These are phyloP conservation scores for Bruguiera gymnorhiza DNA, from an alignment of 345 rosid species.

Conservation along the genomic window DNA sequence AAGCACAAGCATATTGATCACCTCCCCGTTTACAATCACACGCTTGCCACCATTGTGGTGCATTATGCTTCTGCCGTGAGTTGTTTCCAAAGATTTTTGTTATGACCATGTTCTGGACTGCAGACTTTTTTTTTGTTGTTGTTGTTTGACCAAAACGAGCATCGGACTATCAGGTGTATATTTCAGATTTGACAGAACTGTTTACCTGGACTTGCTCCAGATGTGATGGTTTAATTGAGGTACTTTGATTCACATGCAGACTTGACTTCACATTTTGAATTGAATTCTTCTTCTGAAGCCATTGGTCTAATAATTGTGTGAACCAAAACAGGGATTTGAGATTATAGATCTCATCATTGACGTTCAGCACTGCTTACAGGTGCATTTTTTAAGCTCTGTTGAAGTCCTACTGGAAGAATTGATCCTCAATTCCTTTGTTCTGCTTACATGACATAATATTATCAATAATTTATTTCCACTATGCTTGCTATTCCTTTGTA, in stretches of 20 bases:
- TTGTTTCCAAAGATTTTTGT: not conserved
- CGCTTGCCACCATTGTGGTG: slow-evolving; percentile 72
- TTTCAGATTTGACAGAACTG: slow-evolving; percentile 74
- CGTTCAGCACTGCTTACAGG: slow-evolving; percentile 83
- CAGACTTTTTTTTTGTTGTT: not conserved
- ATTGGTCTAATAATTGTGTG: slow-evolving; percentile 13
- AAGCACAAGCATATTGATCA: slow-evolving; percentile 20
- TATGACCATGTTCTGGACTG: not conserved
- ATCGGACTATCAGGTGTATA: slow-evolving; percentile 55
- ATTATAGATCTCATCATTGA: slow-evolving; percentile 79
- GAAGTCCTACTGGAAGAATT: not conserved
- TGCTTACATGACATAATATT: not conserved
- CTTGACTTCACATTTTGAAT: slow-evolving; percentile 4
- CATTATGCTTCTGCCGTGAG: slow-evolving; percentile 97
- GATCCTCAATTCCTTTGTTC: not conserved
- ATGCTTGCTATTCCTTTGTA: not conserved
- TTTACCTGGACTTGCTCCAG: slow-evolving; percentile 87
- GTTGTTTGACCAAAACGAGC: slow-evolving; percentile 5
- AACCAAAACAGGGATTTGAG: slow-evolving; percentile 67
- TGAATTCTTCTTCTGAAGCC: not conserved
- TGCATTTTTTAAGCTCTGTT: slow-evolving; percentile 13
- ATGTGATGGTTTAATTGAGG: slow-evolving; percentile 77
- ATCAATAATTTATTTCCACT: too few relatives aligned
- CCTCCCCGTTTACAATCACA: slow-evolving; percentile 62
- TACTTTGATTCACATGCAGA: slow-evolving; percentile 14